Evolutionary conservation across 2,329 filamentous ascomycete genomes (phyloP).

Genomic region (Colletotrichum caudatum): DNA sequence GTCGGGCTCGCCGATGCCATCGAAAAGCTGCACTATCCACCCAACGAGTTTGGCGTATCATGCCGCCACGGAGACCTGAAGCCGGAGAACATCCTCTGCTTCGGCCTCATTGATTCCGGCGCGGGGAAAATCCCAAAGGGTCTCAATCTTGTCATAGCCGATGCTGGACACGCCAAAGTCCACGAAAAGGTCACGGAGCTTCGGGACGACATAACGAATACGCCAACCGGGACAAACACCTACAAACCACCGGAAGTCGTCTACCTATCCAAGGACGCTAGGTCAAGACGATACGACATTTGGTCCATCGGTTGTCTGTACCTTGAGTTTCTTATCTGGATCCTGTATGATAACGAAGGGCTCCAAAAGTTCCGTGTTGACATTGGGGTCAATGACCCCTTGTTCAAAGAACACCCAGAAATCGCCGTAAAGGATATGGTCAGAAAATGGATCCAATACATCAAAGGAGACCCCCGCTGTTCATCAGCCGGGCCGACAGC

Average conservation of each 20-base stretch:
- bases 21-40: not conserved
- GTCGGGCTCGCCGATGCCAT: not conserved
- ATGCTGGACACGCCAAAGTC: not conserved
- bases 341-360: not conserved
- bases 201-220: not conserved
- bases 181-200: not conserved
- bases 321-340: not conserved
- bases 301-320: not conserved
- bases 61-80: slow-evolving; percentile 8
- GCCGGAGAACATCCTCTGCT: slow-evolving; percentile 1
- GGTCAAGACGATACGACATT: not conserved
- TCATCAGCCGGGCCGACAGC: not conserved
- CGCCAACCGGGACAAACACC: not conserved
- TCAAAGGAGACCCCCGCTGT: slow-evolving; percentile 8
- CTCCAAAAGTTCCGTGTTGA: not conserved
- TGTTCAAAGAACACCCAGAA: not conserved
- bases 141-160: not conserved
- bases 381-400: not conserved
- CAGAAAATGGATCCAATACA: not conserved
- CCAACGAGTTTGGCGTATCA: not conserved
- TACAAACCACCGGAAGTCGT: not conserved
- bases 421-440: not conserved
- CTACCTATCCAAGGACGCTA: not conserved
- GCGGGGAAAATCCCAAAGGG: not conserved
- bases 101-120: not conserved